Percentiles rank a stretch among this genome's conserved stretches.
These are phyloP conservation scores for Dalbergia cultrata DNA, from an alignment of 306 rosid genomes.

Conservation along the genomic window DNA sequence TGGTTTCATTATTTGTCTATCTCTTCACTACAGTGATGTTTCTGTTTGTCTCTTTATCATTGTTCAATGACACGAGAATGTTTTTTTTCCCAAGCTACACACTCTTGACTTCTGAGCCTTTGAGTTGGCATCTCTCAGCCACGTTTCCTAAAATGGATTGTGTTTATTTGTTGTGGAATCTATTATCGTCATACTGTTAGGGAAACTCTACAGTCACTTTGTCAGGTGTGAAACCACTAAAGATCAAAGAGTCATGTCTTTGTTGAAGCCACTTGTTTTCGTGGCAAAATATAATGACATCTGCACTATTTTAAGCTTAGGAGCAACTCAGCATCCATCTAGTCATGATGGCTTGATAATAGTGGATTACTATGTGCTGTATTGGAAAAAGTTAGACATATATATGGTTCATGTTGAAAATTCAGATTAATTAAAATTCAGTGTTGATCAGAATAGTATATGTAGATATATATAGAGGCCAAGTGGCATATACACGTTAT, in stretches of 20 bases:
- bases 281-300: constrained; percentile 4
- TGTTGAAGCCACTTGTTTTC: neutral
- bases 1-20: neutral
- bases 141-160: constrained; percentile 33
- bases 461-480: too few relatives aligned
- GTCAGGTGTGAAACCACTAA: constrained; percentile 6
- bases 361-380: neutral
- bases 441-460: neutral
- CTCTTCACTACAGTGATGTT: neutral
- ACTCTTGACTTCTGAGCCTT: neutral
- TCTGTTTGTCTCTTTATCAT: neutral
- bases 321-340: constrained; percentile 23
- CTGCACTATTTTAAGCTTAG: neutral
- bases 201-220: constrained; percentile 46
- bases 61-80: constrained; percentile 13
- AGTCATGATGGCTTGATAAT: neutral
- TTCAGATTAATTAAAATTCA: neutral
- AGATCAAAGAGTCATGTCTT: neutral
- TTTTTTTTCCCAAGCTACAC: constrained; percentile 12
- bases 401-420: constrained; percentile 7
- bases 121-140: constrained; percentile 39
- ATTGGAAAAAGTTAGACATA: neutral
- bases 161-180: constrained; percentile 32
- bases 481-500: neutral
- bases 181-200: constrained; percentile 16